These are phyloP conservation scores for Ascochyta fabae DNA, from an alignment of 2,329 filamentous ascomycete species.

Conservation along the genomic window DNA sequence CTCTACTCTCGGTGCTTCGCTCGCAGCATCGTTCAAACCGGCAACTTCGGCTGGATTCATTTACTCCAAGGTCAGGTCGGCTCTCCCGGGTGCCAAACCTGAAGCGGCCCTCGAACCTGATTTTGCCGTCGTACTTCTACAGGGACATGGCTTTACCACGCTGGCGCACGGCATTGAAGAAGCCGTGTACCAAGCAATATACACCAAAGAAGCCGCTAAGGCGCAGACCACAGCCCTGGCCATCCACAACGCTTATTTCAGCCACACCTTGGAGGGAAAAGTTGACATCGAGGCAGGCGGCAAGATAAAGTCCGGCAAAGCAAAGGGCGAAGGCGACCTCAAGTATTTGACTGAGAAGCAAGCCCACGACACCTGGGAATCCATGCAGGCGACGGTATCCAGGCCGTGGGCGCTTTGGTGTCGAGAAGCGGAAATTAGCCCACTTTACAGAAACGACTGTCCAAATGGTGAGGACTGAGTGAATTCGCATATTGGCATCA, in stretches of 20 bases:
- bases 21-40: conserved; percentile 47
- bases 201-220: conserved; percentile 50
- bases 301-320: conserved; percentile 51
- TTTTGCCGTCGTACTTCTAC: conserved; percentile 50
- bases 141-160: conserved; percentile 55
- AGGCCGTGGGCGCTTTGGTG: conserved; percentile 55
- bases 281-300: conserved; percentile 48
- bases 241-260: conserved; percentile 44
- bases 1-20: conserved; percentile 41
- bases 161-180: conserved; percentile 52
- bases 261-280: conserved; percentile 49
- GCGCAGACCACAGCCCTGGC: conserved; percentile 50
- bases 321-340: conserved; percentile 51
- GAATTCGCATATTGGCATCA: conserved; percentile 1
- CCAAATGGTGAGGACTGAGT: conserved; percentile 38
- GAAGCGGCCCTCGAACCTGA: conserved; percentile 44
- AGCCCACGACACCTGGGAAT: conserved; percentile 50
- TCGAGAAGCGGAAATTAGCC: conserved; percentile 49
- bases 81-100: conserved; percentile 41
- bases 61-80: conserved; percentile 47
- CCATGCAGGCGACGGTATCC: conserved; percentile 41
- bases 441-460: conserved; percentile 51
- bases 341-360: conserved; percentile 53
- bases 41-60: conserved; percentile 48
- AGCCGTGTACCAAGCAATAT: conserved; percentile 55